A percentile compares a stretch with the other conserved stretches of the same genome.
Evolutionary conservation across 495 filamentous ascomycete genomes (phyloP).

Genomic region (Daldinia concentrica): DNA sequence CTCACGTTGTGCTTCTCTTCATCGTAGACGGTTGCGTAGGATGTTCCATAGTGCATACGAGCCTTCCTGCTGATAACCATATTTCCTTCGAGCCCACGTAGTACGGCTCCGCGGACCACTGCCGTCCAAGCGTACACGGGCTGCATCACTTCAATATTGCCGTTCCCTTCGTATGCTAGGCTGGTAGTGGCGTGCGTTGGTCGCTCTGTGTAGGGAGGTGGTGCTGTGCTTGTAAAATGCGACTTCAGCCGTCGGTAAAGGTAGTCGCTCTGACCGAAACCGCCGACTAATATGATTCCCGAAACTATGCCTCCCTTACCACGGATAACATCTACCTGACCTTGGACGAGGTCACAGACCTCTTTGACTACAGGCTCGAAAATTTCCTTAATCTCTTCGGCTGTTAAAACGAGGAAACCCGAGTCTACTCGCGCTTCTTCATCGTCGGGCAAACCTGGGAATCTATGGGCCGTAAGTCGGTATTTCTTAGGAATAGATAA

Average conservation of each 20-base stretch:
- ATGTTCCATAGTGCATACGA: constrained; percentile 80
- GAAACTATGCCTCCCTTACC: constrained; percentile 70
- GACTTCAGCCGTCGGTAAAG: constrained; percentile 70
- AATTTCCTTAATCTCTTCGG: constrained; percentile 67
- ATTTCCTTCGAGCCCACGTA: constrained; percentile 74
- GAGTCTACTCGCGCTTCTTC: constrained; percentile 67
- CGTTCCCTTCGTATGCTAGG: constrained; percentile 50
- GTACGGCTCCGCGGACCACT: constrained; percentile 73
- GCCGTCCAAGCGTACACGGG: constrained; percentile 80
- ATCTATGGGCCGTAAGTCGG: constrained; percentile 45
- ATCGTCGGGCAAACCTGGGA: constrained; percentile 76
- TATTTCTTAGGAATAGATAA: background rate
- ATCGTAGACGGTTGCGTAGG: constrained; percentile 78
- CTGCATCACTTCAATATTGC: constrained; percentile 76
- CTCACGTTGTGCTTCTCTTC: constrained; percentile 70
- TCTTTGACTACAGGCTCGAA: constrained; percentile 73
- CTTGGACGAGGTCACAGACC: constrained; percentile 67
- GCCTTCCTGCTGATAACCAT: constrained; percentile 74
- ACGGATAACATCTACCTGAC: constrained; percentile 68
- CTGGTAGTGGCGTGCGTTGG: constrained; percentile 63
- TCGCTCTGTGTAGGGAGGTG: constrained; percentile 72
- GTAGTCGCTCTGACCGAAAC: constrained; percentile 74
- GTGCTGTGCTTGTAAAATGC: constrained; percentile 70
- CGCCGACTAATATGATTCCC: constrained; percentile 74
- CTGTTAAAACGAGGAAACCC: constrained; percentile 71